Base-by-base conservation (phyloP, 768 basidiomycete species). In the Heimioporus sp. region DNA sequence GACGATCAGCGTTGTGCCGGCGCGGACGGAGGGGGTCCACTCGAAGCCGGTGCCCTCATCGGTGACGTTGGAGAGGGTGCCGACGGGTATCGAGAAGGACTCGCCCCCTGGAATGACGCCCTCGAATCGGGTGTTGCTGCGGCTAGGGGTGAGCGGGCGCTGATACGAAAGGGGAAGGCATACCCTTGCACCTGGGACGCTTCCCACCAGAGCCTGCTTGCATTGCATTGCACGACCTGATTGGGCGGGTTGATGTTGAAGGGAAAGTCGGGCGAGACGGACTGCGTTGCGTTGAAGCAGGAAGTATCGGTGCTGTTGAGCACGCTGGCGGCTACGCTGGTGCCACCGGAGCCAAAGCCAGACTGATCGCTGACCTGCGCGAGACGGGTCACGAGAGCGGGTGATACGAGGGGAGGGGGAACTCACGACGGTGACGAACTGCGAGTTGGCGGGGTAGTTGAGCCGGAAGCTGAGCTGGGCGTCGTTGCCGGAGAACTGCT, bases 31-130 rank as follows among this genome's bases (percentile, higher is more conserved):
- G 0, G 86, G 82, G 11, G 73, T 80, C 89, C 89, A 92, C 12
- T 61, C 65, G 57, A 90, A 89, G 1, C 90, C 89, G 9, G 78
- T 80, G 10, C 86, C 85, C 55, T 80, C 63, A 0, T 58, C 51
- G 0, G 61, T 24, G 4, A 76, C 66, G 9, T 73, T 62, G 10
- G 85, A 79, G 19, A 86, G 64, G 3, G 62, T 30, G 12, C 75
- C 74, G 55, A 76, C 54, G 2, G 86, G 85, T 41, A 92, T 79
- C 7, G 73, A 59, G 63, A 91, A 89, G 0, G 88, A 88, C 46
- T 87, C 73, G 12, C 90, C 90, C 1, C 90, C 90, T 1, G 90
- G 90, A 31, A 92, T 90, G 39, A 90, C 74, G 4, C 87, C 87
- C 21, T 81, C 72, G 64, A 89, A 87, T 32, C 65, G 76, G n/a